Base-by-base conservation (phyloP, 257 asterid species). In the Craterostigma plantagineum region DNA sequence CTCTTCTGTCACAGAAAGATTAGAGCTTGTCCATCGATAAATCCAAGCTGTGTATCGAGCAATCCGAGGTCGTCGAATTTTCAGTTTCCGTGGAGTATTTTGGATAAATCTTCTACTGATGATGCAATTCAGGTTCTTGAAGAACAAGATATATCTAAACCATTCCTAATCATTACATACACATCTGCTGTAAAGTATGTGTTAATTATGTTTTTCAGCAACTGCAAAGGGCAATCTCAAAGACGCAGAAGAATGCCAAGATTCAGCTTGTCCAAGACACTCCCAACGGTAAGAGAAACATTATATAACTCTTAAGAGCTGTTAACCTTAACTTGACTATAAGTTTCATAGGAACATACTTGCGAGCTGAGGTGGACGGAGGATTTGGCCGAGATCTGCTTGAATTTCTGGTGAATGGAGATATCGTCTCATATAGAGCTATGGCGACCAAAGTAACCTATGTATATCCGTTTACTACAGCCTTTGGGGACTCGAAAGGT, bases 401-500 rank as follows among this genome's bases (percentile, higher is more conserved):
- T 14, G 94, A 81, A 39, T 86, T 86, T 52, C 52, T 86, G 58
- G 73, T 78, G 46, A 81, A 76, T 10, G 93, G 77, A 30, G 75
- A 78, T 38, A 71, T 65, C 1, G 97, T 81, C 45, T 52, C 80
- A 8, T 81, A 57, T 14, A 62, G 97, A 60, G 87, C 72, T 18
- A 86, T 81, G 97, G 84, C 97, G 7, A 69, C 71, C 12, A 78
- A 78, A 46, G 93, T 86, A 9, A 78, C 82, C 0, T 86, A 75
- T 39, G 53, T 86, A 11, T 86, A 86, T 48, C 97, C 97, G 5
- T 86, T 86, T 54, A 86, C 97, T 0, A 86, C 97, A 4, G 93
- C 94, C 10, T 73, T 86, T 11, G 97, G 97, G n/a, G 92, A 86
- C 61, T 75, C 94, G 0, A 78, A 81, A 52, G 97, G 94, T 14